Percentiles rank a stretch among this genome's conserved stretches.
phyloP scores from a whole-genome alignment of 257 asterid genomes.

The Solanum dulcamara region DNA sequence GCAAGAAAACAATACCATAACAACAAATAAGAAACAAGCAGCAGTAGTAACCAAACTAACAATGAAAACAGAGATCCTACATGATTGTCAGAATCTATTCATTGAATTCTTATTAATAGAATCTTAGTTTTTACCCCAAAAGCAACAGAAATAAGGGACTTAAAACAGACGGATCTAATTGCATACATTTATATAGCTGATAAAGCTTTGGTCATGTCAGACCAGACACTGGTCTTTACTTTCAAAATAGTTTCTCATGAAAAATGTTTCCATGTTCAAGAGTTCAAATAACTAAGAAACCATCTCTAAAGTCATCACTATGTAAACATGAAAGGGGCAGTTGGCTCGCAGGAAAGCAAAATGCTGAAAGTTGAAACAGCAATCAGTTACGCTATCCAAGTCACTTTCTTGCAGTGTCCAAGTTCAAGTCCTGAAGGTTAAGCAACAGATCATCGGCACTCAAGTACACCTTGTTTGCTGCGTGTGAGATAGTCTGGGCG shows the following conservation, averaged over 20 bases:
- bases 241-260: not conserved
- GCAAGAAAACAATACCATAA: not conserved
- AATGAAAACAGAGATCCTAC: not conserved
- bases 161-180: not conserved
- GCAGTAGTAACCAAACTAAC: not conserved
- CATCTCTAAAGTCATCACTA: not conserved
- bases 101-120: not conserved
- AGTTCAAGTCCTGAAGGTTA: slow-evolving; percentile 56
- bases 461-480: slow-evolving; percentile 74
- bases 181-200: not conserved
- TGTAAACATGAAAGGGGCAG: not conserved
- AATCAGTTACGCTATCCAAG: not conserved
- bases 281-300: not conserved
- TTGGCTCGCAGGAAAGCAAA: not conserved
- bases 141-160: not conserved
- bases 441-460: slow-evolving; percentile 73
- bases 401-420: slow-evolving; percentile 19
- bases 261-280: not conserved
- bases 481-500: slow-evolving; percentile 45
- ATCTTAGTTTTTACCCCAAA: not conserved
- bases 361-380: not conserved
- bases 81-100: not conserved
- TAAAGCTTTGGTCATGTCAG: not conserved
- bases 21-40: not conserved
- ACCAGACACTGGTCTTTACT: not conserved